Evolutionary conservation across 169 alveolate species (phyloP).

Genomic region (Toxoplasma gondii): DNA sequence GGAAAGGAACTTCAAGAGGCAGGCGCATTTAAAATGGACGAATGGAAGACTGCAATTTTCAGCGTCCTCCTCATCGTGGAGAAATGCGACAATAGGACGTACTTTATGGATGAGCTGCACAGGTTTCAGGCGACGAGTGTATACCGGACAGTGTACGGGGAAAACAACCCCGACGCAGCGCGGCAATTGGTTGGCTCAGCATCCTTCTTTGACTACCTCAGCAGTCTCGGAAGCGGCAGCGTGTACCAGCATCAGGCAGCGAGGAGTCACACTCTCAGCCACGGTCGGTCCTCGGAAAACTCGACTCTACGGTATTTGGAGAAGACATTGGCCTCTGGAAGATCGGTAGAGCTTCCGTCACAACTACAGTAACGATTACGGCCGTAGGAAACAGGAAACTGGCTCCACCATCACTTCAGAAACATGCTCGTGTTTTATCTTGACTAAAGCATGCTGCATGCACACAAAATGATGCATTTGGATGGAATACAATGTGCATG

Average conservation of each 20-base stretch:
- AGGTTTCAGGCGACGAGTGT: neutral
- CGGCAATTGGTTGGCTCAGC: neutral
- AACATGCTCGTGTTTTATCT: too few species aligned
- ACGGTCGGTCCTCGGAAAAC: neutral
- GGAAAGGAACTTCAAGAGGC: constrained; percentile 12
- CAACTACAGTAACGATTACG: neutral
- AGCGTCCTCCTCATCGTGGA: constrained; percentile 30
- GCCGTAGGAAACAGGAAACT: too few species aligned
- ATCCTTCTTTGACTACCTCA: neutral
- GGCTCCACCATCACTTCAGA: too few species aligned
- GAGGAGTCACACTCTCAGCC: neutral
- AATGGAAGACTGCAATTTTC: constrained; percentile 19
- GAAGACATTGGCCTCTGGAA: neutral
- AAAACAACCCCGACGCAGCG: neutral
- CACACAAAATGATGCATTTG: too few species aligned
- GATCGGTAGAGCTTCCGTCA: neutral
- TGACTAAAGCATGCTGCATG: too few species aligned
- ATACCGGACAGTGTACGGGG: neutral
- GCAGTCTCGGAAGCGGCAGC: constrained; percentile 11
- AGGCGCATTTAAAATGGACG: neutral
- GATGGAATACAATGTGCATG: too few species aligned
- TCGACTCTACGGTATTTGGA: neutral
- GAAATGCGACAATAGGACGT: constrained; percentile 35
- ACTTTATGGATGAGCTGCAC: constrained; percentile 33
- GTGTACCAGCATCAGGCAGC: neutral